Percentiles rank a stretch among this genome's conserved stretches.
Conservation (phyloP, 495 filamentous ascomycete species). For the Aspergillus nidulans region DNA sequence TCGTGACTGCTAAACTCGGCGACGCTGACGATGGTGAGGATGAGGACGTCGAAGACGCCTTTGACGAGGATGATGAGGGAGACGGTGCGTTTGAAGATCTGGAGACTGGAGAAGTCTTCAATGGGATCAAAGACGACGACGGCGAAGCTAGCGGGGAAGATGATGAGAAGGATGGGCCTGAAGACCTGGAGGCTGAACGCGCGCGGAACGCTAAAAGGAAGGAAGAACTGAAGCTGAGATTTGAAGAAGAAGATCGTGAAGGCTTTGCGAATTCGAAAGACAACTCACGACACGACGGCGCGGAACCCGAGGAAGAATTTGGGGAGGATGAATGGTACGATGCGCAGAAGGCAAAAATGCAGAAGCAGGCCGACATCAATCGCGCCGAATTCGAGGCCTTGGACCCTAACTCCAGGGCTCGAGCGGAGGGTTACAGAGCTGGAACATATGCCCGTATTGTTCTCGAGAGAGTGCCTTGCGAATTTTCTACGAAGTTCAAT, state of each 20-base stretch:
- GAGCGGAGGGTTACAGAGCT: slow-evolving; percentile 87
- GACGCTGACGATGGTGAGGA: slow-evolving; percentile 41
- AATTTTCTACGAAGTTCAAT: slow-evolving; percentile 86
- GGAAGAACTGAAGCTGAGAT: slow-evolving; percentile 88
- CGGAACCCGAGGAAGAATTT: slow-evolving; percentile 64
- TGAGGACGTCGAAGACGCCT: slow-evolving; percentile 37
- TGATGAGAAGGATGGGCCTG: slow-evolving; percentile 29
- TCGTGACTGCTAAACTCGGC: slow-evolving; percentile 63
- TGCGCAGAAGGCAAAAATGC: slow-evolving; percentile 85
- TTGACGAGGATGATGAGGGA: slow-evolving; percentile 63
- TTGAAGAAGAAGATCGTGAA: slow-evolving; percentile 95
- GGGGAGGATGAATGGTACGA: slow-evolving; percentile 99
- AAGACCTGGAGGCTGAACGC: slow-evolving; percentile 73
- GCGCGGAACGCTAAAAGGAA: slow-evolving; percentile 87
- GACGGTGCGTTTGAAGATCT: slow-evolving; percentile 90
- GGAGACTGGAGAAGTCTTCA: slow-evolving; percentile 65
- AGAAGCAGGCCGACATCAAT: slow-evolving; percentile 94
- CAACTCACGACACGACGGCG: slow-evolving; percentile 57
- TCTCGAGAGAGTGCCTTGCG: slow-evolving; percentile 79
- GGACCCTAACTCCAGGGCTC: slow-evolving; percentile 70
- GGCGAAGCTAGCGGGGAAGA: slow-evolving; percentile 37
- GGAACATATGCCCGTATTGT: slow-evolving; percentile 91
- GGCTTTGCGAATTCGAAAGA: slow-evolving; percentile 85
- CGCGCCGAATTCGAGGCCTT: slow-evolving; percentile 82
- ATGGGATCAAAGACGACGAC: slow-evolving; percentile 41